Evolutionary conservation across 2,329 filamentous ascomycete species (phyloP), one percentile per base, ranked within the genome.

Genomic region (Byssochlamys sp.): DNA sequence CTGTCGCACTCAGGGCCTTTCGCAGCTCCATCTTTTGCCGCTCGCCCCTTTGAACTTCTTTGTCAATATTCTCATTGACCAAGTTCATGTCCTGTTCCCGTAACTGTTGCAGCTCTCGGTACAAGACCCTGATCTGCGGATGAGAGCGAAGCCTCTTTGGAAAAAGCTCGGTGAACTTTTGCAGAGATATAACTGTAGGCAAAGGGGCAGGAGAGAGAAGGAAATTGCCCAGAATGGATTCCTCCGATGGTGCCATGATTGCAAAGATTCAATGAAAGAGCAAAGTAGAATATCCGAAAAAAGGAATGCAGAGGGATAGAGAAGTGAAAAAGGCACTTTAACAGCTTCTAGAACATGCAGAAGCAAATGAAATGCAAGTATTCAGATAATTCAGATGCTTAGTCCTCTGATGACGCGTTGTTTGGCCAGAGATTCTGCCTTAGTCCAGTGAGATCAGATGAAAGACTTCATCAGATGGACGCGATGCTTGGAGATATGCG

Each of bases 91-190:
- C 77, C 53, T 81, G 79, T 60, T 86, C 84, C 56, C 90, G 84
- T 68, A 91, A 83, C 59, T 85, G 81, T 66, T 94, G 88, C 2
- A 95, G 80, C 69, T 94, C 88, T 53, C 88, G 84, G 69, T 95
- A 95, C 4, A 96, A 78, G 0, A 80, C 77, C 57, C 84, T 83
- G 53, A 92, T 80, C 57, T 87, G 84, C 0, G 87, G 82, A 52
- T 85, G 86, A 26, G 80, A 76, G 59, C 85, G 86, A 54, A 85
- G 78, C 45, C 82, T 73, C 54, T 80, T 82, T 10, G 90, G 90
- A 67, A 95, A 94, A 49, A 92, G 80, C 28, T 85, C 80, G 50
- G 83, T 84, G 77, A 95, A 95, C 62, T 90, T 83, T 58, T 85
- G 80, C 52, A 91, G 80, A 6, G 89, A 86, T 63, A 91, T 78